Evolutionary conservation across 257 asterid genomes (phyloP), one percentile per base, ranked within the genome.

Genomic region (Nyctanthes arbortristis): DNA sequence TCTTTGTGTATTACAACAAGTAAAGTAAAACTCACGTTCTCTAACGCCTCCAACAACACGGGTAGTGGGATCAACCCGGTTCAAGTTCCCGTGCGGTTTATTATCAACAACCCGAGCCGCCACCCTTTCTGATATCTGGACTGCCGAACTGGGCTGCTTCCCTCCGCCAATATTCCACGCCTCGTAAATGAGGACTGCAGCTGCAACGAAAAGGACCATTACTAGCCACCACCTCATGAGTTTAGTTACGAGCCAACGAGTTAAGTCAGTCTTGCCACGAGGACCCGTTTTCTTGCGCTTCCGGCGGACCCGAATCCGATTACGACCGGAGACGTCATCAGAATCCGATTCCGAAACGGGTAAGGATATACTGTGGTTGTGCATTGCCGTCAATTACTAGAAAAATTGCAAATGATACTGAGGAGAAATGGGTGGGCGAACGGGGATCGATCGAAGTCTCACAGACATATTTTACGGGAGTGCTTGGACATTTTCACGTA

Each of bases 151-250:
- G 64, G 61, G 73, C 43, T 70, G 72, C 65, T 67, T 74, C 1
- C 83, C 73, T 62, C 76, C 70, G 12, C 89, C 77, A 28, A 93
- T 78, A 72, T 87, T 80, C 76, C 78, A 72, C 9, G 89, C 84
- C 76, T 91, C 99, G 68, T 84, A 91, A 16, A 83, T 58, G 11
- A 91, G 77, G 28, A 93, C 83, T 2, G 81, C 72, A 28, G 75
- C 81, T 13, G 90, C 88, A 55, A 77, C 57, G 65, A 89, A 47
- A 73, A 89, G 82, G 71, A 91, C 78, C 36, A 91, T 59, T 34
- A 77, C 80, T 37, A 91, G 93, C 97, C 96, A 91, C 90, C 96
- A 93, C 69, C 71, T 82, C 57, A 85, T 75, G 36, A 93, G 79
- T 49, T 55, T 77, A 58, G 69, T 31, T 28, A 87, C 34, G 67